These are phyloP conservation scores for Hysterium pulicare DNA, from an alignment of 2,329 filamentous ascomycete species.

Conservation along the genomic window DNA sequence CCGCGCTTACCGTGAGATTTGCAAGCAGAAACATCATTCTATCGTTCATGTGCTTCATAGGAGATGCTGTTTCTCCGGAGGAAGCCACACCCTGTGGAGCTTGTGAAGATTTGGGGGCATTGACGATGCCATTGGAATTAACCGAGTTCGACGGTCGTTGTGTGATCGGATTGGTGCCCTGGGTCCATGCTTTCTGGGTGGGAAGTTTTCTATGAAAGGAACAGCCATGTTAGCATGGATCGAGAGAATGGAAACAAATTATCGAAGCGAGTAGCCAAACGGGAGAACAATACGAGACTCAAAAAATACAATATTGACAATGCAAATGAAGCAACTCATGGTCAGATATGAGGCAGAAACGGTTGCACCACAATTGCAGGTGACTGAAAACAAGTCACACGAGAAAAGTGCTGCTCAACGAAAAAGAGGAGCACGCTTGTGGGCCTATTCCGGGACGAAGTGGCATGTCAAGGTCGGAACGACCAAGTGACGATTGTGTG, in stretches of 20 bases:
- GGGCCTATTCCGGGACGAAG: neutral
- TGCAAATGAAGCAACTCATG: conserved; percentile 3
- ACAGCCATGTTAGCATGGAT: conserved; percentile 21
- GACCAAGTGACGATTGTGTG: no score
- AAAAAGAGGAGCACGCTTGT: conserved; percentile 1
- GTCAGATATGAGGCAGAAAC: conserved; percentile 8
- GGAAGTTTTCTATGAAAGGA: conserved; percentile 45
- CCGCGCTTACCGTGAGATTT: conserved; percentile 58
- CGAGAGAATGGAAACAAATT: conserved; percentile 6
- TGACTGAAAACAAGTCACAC: conserved; percentile 33
- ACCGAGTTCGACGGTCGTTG: conserved; percentile 50
- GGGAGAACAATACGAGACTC: neutral
- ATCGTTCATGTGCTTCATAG: conserved; percentile 59
- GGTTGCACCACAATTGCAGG: conserved; percentile 34
- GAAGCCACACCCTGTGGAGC: conserved; percentile 34
- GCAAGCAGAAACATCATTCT: conserved; percentile 58
- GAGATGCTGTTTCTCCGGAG: conserved; percentile 49
- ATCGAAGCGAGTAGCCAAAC: conserved; percentile 1
- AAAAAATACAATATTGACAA: conserved; percentile 4
- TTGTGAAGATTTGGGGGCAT: conserved; percentile 37
- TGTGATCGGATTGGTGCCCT: conserved; percentile 59
- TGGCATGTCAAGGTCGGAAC: neutral
- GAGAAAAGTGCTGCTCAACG: conserved; percentile 16
- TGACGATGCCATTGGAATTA: conserved; percentile 54
- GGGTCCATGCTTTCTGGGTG: conserved; percentile 58